Evolutionary conservation across 768 basidiomycete genomes (phyloP).

Genomic region (Rhizopogon vinicolor): DNA sequence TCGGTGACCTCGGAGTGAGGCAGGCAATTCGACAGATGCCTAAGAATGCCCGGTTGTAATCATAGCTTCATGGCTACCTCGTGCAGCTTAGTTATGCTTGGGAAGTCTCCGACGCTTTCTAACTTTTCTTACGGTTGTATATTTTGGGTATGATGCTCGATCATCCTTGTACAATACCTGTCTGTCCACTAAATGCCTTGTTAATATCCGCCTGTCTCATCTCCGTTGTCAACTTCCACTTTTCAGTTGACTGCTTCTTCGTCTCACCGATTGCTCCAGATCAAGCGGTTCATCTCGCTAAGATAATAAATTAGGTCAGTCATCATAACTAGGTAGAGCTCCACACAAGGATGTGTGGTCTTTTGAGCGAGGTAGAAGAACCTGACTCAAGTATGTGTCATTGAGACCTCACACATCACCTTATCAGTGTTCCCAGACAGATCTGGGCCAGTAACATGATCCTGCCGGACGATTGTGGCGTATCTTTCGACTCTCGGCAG

Average conservation of each 20-base stretch:
- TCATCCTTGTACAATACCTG: no score
- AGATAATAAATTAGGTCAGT: neutral
- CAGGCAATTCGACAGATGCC: constrained; percentile 57
- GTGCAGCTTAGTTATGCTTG: neutral
- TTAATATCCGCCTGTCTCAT: neutral
- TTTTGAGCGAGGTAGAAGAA: neutral
- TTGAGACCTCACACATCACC: neutral
- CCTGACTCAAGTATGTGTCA: neutral
- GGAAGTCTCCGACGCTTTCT: neutral
- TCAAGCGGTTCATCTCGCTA: neutral
- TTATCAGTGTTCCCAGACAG: neutral
- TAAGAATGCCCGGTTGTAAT: constrained; percentile 40
- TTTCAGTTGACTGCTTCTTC: neutral
- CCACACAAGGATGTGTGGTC: neutral
- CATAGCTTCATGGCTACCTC: neutral
- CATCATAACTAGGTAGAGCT: neutral
- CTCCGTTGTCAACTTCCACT: neutral
- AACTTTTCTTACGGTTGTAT: neutral
- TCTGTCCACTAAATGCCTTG: neutral
- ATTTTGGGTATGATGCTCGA: neutral
- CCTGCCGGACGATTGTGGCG: neutral
- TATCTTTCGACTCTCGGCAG: no score
- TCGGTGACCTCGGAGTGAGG: constrained; percentile 56
- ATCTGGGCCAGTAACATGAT: no score
- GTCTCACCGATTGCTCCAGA: neutral